Evolutionary conservation across 495 filamentous ascomycete genomes (phyloP), one percentile per base, ranked within the genome.

Genomic region (Arthonia radiata): DNA sequence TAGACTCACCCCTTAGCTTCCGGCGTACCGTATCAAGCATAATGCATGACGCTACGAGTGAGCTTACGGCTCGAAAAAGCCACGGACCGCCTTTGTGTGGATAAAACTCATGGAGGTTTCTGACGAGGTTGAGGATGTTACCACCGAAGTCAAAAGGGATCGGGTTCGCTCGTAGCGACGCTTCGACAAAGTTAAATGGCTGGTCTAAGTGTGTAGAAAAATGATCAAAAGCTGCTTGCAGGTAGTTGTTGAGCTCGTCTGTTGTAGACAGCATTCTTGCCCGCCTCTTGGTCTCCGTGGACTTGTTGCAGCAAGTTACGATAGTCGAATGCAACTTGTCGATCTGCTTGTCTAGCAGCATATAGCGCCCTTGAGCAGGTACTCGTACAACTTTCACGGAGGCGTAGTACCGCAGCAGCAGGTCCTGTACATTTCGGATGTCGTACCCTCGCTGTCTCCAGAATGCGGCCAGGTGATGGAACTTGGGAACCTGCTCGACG

Each of bases 181-280:
- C 50, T 29, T 54, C 38, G 14, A 64, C 50, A 31, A 69, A 64
- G 35, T 69, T 53, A 30, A 69, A 69, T 0, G 64, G 59, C 4
- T 33, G 41, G 26, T 64, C 47, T 3, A 61, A 46, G 23, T 51
- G 37, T 1, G 39, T 40, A 0, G 63, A 48, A 30, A 70, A 70
- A 33, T 70, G 64, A 17, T 62, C 52, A 29, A 61, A 67, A 0
- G 56, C 64, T 11, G 40, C 42, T 30, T 59, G 49, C 4, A 67
- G 38, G 28, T 56, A 59, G 4, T 42, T 36, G 12, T 61, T 48
- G 1, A 68, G 43, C 33, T 61, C 53, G 15, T 66, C 58, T 0
- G 49, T 46, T 28, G 56, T 50, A 4, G 50, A 47, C 4, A 57
- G 35, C 50, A 64, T 59, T 4, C 60, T 45, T 2, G 50, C 36